Base-by-base conservation (phyloP, 208 protist genomes). In the Strigomonas culicis region DNA sequence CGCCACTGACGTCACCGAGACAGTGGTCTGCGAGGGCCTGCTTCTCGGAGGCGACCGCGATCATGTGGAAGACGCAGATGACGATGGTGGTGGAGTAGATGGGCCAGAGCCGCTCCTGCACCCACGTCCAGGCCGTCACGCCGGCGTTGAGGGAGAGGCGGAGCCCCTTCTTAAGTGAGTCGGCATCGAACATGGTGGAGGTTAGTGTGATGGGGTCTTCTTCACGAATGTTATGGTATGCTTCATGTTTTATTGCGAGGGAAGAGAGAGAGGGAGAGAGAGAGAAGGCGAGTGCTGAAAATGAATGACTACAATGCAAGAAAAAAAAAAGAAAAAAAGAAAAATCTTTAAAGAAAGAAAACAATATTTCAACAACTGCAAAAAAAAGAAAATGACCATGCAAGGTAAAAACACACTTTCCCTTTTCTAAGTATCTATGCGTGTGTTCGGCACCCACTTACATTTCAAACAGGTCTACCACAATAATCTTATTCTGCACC, bases 1-100 rank as follows among this genome's bases (percentile, higher is more conserved):
- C 69, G 41, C 59, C 67, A 13, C 66, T 63, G 10, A 66, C 55
- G 28, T 57, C 53, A 15, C 66, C 32, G n/a, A 28, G 36, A 68
- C 87, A 85, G 76, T 91, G 78, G 55, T 95, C 89, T 4, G 89
- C 89, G 13, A 95, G 17, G 6, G 88, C 89, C 67, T 95, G 89
- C 75, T 95, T 95, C 70, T 95, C 89, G 15, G 82, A 79, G 27
- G 86, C 71, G 31, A 74, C 41, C 32, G 79, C 81, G 52, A 95
- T 74, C 81, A 90, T 86, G 56, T 80, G 74, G 43, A 95, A 86
- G 51, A 86, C 66, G 32, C 79, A 92, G 63, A 95, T 32, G 49
- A 95, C 53, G 1, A 91, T 53, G n/a, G 80, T 84, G 44, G 78
- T 74, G 30, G 79, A 79, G 77, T 86, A 95, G 41, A 95, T 72